Evolutionary conservation across 2,329 filamentous ascomycete genomes (phyloP), one percentile per base, ranked within the genome.

Genomic region (Monilinia polystroma): DNA sequence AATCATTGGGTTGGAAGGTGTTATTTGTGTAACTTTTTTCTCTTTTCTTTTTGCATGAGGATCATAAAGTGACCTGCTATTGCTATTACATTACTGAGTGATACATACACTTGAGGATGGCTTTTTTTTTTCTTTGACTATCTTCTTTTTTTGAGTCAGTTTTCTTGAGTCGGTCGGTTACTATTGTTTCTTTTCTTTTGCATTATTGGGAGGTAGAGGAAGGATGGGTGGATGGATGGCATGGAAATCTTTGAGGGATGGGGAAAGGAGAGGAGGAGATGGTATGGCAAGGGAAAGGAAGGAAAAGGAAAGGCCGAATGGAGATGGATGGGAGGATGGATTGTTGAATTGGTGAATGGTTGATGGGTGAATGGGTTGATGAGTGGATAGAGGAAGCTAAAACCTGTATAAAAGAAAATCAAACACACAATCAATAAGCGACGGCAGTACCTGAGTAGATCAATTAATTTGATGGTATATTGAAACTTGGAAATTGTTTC

Each of bases 11-110:
- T 49, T 59, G 57, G 43, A 59, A 59, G 73, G 74, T 76, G 71
- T 75, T 74, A 73, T 72, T 58, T 74, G 71, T 58, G 69, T 73
- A 73, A 68, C 67, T 70, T 69, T 66, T 67, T 70, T 53, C 10
- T 35, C 5, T 35, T 23, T 41, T 63, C 23, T 23, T 51, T 32
- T 65, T 43, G 63, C 41, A 64, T 56, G 32, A 57, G 53, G 63
- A 57, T 47, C 41, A 49, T 56, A 26, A 55, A 64, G 43, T 64
- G 41, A 54, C 43, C 49, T 23, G 23, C 23, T 53, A 60, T 29
- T 60, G 43, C 45, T 60, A 58, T 45, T 41, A 35, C 32, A 58
- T 45, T 45, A 45, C 14, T 58, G 53, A 55, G 53, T 55, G 29
- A 54, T 45, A 32, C 14, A 54, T 45, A 32, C 14, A 41, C 38